Percentiles rank a stretch among this genome's conserved stretches.
These are phyloP conservation scores for Corchorus olitorius DNA, from an alignment of 345 rosid genomes.

Conservation along the genomic window DNA sequence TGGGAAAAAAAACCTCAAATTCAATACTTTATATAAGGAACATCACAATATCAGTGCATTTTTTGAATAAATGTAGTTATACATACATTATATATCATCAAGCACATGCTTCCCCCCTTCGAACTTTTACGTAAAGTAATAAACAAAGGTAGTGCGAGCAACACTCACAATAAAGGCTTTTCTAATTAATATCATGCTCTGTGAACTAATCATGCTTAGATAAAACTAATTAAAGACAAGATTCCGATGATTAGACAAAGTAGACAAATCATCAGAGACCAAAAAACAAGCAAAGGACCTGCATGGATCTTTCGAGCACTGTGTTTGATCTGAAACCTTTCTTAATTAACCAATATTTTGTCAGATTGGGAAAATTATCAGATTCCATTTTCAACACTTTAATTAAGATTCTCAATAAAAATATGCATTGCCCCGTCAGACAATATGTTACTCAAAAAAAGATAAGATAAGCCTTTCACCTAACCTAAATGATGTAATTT, in stretches of 20 bases:
- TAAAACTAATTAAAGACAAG: neutral
- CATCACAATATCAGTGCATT: no score
- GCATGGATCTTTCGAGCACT: neutral
- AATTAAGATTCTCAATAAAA: neutral
- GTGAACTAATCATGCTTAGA: neutral
- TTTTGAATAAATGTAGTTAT: no score
- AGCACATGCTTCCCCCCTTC: no score
- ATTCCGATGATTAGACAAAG: neutral
- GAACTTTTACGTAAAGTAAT: neutral
- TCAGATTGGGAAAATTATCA: no score
- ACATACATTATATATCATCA: no score
- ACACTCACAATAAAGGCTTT: neutral
- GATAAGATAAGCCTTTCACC: neutral
- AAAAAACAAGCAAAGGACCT: neutral
- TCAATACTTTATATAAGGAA: no score
- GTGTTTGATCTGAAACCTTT: no score
- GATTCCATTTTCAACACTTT: neutral
- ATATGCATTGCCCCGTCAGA: no score
- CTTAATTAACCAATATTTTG: no score
- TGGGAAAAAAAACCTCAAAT: no score
- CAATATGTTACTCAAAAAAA: neutral
- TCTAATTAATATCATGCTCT: no score
- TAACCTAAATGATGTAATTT: neutral
- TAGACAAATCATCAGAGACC: no score
- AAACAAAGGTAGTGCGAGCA: neutral